Evolutionary conservation across 2,329 filamentous ascomycete genomes (phyloP), one percentile per base, ranked within the genome.

Genomic region (Colletotrichum lini): DNA sequence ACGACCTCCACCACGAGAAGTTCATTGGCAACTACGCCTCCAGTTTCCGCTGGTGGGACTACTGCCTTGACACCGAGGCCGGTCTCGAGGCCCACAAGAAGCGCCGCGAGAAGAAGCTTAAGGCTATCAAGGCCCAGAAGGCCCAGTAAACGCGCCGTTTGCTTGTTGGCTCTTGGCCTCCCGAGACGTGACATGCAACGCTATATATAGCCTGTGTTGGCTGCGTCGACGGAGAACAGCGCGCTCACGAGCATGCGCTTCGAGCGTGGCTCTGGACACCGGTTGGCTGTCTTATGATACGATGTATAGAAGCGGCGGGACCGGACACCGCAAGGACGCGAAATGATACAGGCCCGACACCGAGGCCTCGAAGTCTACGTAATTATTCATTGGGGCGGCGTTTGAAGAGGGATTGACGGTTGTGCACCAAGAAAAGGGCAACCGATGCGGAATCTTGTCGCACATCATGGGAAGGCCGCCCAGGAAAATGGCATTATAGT

Each of bases 1-100:
- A 99, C 85, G 96, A 99, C 79, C 87, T 95, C 54, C 96, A 99
- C 85, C 96, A 99, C 85, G 96, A 99, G 87, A 94, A 95, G 81
- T 99, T 99, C 85, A 95, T 99, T 74, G 96, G 96, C 77, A 99
- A 99, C 87, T 99, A 98, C 82, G 88, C 96, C 62, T 98, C 95
- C 80, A 97, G 94, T 87, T 99, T 99, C 91, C 90, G 96, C 82
- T 99, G 96, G 96, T 99, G 96, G 96, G 96, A 99, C 85, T 97
- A 93, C 82, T 82, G 92, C 77, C 88, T 98, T 76, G 95, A 98
- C 83, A 99, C 96, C 73, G 96, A 99, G 88, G 94, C 94, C 74
- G 94, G 94, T 64, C 90, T 94, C 47, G 96, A 97, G 83, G 94
- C 96, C 50, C 89, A 93, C 77, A 95, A 95, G 91, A 89, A 88